These are phyloP conservation scores for Cercophora sp. DNA, from an alignment of 495 filamentous ascomycete species.

Conservation along the genomic window DNA sequence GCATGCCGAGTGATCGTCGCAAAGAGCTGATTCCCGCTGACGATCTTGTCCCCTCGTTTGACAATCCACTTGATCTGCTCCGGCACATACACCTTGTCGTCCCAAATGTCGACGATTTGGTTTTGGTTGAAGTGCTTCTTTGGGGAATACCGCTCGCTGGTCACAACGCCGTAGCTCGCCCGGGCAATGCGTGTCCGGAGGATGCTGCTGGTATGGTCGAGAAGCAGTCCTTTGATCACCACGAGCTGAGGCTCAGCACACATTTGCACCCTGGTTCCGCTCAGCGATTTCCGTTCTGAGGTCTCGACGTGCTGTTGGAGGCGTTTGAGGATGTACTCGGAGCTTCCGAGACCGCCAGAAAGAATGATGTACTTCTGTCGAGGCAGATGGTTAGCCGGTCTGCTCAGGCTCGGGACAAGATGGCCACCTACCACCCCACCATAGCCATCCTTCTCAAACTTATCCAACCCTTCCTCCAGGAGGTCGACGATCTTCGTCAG, in stretches of 20 bases:
- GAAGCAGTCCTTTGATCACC: conserved; percentile 6
- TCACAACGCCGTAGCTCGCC: conserved; percentile 8
- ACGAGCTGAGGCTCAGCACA: conserved; percentile 6
- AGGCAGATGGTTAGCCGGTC: neutral
- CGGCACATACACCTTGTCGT: conserved; percentile 1
- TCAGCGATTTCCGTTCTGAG: neutral
- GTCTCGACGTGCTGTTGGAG: neutral
- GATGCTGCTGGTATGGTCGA: conserved; percentile 4
- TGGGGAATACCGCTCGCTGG: neutral
- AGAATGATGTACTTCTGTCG: conserved; percentile 3
- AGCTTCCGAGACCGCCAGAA: conserved; percentile 5
- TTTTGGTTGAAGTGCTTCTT: neutral
- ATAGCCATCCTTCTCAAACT: conserved; percentile 1
- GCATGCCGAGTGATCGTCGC: neutral
- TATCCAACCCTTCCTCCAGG: conserved; percentile 1
- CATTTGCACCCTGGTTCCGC: neutral
- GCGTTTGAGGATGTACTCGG: neutral
- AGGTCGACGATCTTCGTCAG: neutral
- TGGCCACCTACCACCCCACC: neutral
- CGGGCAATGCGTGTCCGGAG: conserved; percentile 8
- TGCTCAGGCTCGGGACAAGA: neutral
- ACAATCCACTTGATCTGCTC: conserved; percentile 6
- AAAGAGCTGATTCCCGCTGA: neutral
- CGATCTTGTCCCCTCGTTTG: neutral
- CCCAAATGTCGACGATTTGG: neutral